A percentile compares a stretch with the other conserved stretches of the same genome.
Conservation (phyloP, 2,329 filamentous ascomycete genomes). For the Clonostachys byssicola region DNA sequence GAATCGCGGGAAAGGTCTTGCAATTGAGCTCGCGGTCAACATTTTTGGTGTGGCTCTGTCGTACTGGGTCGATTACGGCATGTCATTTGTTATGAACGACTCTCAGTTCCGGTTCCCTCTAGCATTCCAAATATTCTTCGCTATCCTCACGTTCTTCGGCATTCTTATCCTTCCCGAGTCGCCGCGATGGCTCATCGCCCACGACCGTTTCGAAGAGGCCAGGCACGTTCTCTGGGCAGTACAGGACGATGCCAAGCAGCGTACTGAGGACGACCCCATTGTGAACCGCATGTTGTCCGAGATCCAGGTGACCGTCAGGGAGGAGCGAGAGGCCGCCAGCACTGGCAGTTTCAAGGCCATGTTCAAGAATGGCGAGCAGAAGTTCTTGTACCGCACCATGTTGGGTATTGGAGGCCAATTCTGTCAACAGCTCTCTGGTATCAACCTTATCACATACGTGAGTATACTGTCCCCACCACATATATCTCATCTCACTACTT, state of each 20-base stretch:
- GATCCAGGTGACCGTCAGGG: constrained; percentile 15
- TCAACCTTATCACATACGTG: constrained; percentile 1
- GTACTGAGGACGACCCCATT: background rate
- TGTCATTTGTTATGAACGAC: constrained; percentile 19
- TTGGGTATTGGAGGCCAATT: constrained; percentile 36
- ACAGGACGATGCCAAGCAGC: background rate
- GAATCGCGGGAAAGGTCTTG: constrained; percentile 34
- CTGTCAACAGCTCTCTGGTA: constrained; percentile 14
- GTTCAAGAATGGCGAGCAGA: constrained; percentile 7
- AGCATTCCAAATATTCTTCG: constrained; percentile 21
- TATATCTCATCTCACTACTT: background rate
- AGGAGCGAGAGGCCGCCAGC: constrained; percentile 13
- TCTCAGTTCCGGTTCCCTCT: constrained; percentile 26
- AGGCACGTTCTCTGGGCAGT: constrained; percentile 11
- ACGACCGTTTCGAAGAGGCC: constrained; percentile 18
- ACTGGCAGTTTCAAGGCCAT: constrained; percentile 11
- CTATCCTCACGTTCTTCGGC: constrained; percentile 11
- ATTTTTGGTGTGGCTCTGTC: constrained; percentile 8
- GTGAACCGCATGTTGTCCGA: background rate
- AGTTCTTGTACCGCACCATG: constrained; percentile 1
- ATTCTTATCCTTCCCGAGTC: constrained; percentile 18
- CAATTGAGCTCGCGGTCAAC: constrained; percentile 22
- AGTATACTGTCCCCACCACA: background rate
- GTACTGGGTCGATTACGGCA: constrained; percentile 14
- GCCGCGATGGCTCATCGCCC: constrained; percentile 18